A percentile compares a stretch with the other conserved stretches of the same genome.
Evolutionary conservation across 2,329 filamentous ascomycete species (phyloP).

Genomic region (Paraphoma chrysanthemicola): DNA sequence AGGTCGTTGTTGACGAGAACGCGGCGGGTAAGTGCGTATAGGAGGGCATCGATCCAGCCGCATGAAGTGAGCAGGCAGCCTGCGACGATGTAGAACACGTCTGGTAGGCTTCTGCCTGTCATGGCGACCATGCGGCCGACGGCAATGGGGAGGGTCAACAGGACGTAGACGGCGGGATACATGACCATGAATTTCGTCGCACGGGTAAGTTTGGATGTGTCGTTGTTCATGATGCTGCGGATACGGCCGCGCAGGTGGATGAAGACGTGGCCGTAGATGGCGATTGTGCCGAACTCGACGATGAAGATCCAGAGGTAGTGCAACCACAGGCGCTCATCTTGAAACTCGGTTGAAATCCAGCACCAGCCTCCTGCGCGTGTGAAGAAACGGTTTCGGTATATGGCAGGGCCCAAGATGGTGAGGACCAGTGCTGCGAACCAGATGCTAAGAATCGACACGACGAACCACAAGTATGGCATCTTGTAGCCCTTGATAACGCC

Average conservation of each 20-base stretch:
- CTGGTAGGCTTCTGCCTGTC: conserved; percentile 52
- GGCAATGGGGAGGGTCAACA: conserved; percentile 71
- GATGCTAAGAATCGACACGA: conserved; percentile 51
- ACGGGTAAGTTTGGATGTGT: conserved; percentile 43
- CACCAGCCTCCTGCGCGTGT: conserved; percentile 61
- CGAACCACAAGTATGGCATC: conserved; percentile 54
- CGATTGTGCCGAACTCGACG: conserved; percentile 59
- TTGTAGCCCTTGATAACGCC: conserved; percentile 57
- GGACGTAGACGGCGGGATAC: conserved; percentile 69
- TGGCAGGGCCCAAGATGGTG: conserved; percentile 55
- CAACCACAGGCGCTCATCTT: conserved; percentile 56
- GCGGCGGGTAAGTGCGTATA: conserved; percentile 53
- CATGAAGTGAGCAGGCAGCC: conserved; percentile 63
- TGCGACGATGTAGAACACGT: conserved; percentile 65
- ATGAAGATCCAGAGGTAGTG: conserved; percentile 64
- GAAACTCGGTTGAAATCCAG: conserved; percentile 55
- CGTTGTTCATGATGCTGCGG: conserved; percentile 43
- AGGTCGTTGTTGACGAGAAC: conserved; percentile 46
- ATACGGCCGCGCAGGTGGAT: conserved; percentile 57
- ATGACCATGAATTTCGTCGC: conserved; percentile 51
- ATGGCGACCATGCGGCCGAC: conserved; percentile 49
- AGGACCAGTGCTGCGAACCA: conserved; percentile 57
- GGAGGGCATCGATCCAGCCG: conserved; percentile 53
- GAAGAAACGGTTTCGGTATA: conserved; percentile 53
- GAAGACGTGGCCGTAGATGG: conserved; percentile 58